Evolutionary conservation across 257 asterid genomes (phyloP).

Genomic region (Solanum tacnaense): DNA sequence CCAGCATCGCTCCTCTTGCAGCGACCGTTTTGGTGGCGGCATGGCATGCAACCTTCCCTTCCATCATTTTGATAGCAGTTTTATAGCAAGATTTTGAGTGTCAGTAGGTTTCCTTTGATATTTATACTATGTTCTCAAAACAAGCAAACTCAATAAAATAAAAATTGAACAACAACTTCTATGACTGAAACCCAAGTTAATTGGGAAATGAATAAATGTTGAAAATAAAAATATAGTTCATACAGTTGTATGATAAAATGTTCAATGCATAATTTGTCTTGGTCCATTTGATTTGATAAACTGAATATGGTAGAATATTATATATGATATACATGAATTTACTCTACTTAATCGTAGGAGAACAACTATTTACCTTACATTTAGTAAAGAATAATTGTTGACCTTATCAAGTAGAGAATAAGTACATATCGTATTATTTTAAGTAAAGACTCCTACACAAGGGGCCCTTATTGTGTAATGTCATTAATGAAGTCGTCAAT

Average conservation of each 20-base stretch:
- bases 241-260: background rate
- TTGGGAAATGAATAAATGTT: background rate
- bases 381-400: background rate
- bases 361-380: background rate
- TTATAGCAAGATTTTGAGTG: background rate
- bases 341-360: background rate
- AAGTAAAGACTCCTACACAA: background rate
- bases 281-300: background rate
- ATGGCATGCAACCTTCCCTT: background rate
- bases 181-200: background rate
- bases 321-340: background rate
- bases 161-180: background rate
- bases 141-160: background rate
- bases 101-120: background rate
- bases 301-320: background rate
- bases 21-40: background rate
- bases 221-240: background rate
- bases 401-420: background rate
- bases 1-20: background rate
- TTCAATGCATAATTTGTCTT: background rate
- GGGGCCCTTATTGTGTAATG: background rate
- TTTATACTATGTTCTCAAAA: background rate
- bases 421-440: background rate
- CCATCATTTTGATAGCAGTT: background rate
- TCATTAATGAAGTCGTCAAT: background rate